Base-by-base conservation (phyloP, 768 basidiomycete genomes). In the Russula emetica region DNA sequence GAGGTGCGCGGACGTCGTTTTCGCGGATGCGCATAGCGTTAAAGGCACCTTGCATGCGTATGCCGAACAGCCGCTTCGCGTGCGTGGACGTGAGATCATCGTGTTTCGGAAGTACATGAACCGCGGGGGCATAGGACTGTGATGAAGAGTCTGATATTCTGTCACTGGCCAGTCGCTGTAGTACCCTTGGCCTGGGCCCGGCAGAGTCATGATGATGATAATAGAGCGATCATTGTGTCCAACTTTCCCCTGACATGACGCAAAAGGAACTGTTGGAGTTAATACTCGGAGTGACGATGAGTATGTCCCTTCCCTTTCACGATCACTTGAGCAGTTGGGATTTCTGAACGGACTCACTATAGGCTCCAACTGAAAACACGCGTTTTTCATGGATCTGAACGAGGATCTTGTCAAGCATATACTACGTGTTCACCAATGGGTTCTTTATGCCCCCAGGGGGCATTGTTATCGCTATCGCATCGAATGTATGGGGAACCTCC, bases 281-380 rank as follows among this genome's bases (percentile, higher is more conserved):
- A n/a, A n/a, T n/a, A n/a, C n/a, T n/a, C n/a, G n/a, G n/a, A n/a
- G n/a, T n/a, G n/a, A n/a, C n/a, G n/a, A n/a, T n/a, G n/a, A n/a
- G n/a, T n/a, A n/a, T n/a, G n/a, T n/a, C n/a, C n/a, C n/a, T n/a
- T n/a, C n/a, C 11, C 26, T 32, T 4, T 28, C 2, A 36, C 36
- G 10, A 7, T 22, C 22, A 52, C 20, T 36, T n/a, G 11, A 13
- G 16, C 20, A 20, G 32, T 18, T 3, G 32, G 32, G 10, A 6
- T 49, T 16, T 7, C 38, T 57, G 40, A 55, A 16, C 28, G 4
- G 26, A 60, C 2, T 42, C 32, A 28, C 2, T 2, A 47, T 14
- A 58, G 58, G 58, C 16, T 57, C 63, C 16, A 52, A 26, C 26
- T 60, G 52, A 44, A 58, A 49, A 60, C 59, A 59, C 28, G 58